phyloP scores from a whole-genome alignment of 441 rosid genomes.

The Pelargonium cotyledonis region DNA sequence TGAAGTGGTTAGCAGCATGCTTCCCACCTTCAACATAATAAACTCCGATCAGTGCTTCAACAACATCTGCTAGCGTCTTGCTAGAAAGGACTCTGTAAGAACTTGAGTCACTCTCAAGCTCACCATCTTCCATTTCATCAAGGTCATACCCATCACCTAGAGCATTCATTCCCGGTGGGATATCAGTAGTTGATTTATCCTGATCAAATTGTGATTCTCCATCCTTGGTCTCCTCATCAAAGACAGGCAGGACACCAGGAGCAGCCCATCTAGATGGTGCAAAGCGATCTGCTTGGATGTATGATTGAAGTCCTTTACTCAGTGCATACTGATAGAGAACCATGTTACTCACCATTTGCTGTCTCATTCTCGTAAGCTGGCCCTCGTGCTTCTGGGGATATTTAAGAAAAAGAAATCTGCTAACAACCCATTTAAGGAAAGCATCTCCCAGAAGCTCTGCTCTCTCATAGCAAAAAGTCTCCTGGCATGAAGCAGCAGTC shows the following conservation, averaged over 20 bases:
- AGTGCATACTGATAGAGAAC: conserved; percentile 82
- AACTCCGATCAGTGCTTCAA: conserved; percentile 94
- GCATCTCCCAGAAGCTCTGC: conserved; percentile 99
- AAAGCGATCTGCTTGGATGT: conserved; percentile 97
- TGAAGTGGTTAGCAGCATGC: conserved; percentile 79
- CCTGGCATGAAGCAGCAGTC: conserved; percentile 99
- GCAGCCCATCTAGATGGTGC: conserved; percentile 99
- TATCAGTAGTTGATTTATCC: conserved; percentile 36
- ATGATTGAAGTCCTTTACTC: conserved; percentile 82
- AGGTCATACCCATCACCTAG: conserved; percentile 42
- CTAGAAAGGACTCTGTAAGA: conserved; percentile 94
- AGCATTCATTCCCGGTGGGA: conserved; percentile 22
- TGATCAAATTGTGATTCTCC: conserved; percentile 76
- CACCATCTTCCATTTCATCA: conserved; percentile 91
- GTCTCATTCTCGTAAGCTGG: conserved; percentile 98
- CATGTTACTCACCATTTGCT: conserved; percentile 98
- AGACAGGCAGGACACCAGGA: conserved; percentile 96
- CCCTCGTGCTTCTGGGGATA: conserved; percentile 99
- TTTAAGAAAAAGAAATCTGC: conserved; percentile 89
- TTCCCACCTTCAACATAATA: conserved; percentile 96
- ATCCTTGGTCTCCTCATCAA: conserved; percentile 89
- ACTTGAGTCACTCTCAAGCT: conserved; percentile 87
- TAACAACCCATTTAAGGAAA: conserved; percentile 97
- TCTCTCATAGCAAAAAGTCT: conserved; percentile 98
- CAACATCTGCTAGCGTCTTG: conserved; percentile 98